A percentile compares a stretch with the other conserved stretches of the same genome.
These are phyloP conservation scores for Syncephalastrum contaminatum DNA, from an alignment of 371 early-diverging fungal species.

Conservation along the genomic window DNA sequence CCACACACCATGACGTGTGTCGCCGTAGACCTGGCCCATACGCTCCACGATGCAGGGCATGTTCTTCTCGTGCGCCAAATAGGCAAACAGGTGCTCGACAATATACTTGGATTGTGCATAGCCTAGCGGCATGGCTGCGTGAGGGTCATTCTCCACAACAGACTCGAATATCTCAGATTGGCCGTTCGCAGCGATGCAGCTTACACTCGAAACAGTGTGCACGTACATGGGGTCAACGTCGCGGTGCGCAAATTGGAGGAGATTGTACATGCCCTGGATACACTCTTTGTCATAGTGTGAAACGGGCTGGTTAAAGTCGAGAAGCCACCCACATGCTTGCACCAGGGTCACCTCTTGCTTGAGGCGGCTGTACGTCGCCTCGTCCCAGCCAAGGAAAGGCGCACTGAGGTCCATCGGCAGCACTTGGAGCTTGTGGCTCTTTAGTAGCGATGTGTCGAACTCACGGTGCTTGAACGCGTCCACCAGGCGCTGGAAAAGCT, in stretches of 20 bases:
- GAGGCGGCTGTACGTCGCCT: constrained; percentile 18
- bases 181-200: constrained; percentile 15
- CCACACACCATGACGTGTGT: constrained; percentile 37
- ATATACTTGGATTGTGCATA: constrained; percentile 43
- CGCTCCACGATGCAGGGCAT: constrained; percentile 31
- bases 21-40: constrained; percentile 40
- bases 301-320: constrained; percentile 30
- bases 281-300: constrained; percentile 29
- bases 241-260: constrained; percentile 29
- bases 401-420: constrained; percentile 15
- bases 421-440: background rate
- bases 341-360: constrained; percentile 26
- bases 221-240: constrained; percentile 30
- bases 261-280: constrained; percentile 28
- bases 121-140: constrained; percentile 31
- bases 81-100: constrained; percentile 26
- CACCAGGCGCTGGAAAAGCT: constrained; percentile 13
- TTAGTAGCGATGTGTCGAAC: constrained; percentile 8
- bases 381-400: constrained; percentile 22
- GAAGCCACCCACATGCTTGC: constrained; percentile 31
- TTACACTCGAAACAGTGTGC: constrained; percentile 33
- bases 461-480: constrained; percentile 18
- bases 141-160: constrained; percentile 22
- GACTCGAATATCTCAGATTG: constrained; percentile 20
- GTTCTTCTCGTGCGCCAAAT: constrained; percentile 23